A percentile compares a stretch with the other conserved stretches of the same genome.
These are phyloP conservation scores for Dalbergia oliveri DNA, from an alignment of 306 rosid species.

Conservation along the genomic window DNA sequence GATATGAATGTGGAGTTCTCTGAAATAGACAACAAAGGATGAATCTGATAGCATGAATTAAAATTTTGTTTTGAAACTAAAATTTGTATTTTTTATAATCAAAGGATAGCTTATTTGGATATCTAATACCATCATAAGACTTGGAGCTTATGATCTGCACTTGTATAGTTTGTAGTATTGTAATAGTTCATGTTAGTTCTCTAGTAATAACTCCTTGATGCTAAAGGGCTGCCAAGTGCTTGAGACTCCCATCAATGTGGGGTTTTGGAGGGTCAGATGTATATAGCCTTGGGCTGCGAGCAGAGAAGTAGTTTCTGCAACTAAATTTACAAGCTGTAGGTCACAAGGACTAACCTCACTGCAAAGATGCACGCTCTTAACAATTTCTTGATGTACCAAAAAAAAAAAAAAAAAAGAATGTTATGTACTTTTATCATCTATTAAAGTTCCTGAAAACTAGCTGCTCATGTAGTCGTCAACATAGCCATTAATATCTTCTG, in stretches of 20 bases:
- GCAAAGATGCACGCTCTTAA: neutral
- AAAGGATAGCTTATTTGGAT: neutral
- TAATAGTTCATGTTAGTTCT: conserved; percentile 31
- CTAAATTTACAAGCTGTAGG: neutral
- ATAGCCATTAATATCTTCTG: too few species aligned
- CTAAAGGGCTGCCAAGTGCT: neutral
- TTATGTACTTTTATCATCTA: too few species aligned
- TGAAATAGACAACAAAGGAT: conserved; percentile 16
- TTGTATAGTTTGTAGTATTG: conserved; percentile 10
- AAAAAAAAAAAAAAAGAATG: neutral
- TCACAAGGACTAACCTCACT: neutral
- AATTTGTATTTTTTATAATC: neutral
- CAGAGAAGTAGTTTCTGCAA: conserved; percentile 4
- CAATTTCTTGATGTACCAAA: neutral
- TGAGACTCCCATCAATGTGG: neutral
- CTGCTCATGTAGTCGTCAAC: too few species aligned
- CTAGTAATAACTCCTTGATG: conserved; percentile 3
- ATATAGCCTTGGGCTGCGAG: neutral
- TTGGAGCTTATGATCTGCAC: neutral
- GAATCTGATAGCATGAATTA: conserved; percentile 14
- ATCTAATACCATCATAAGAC: neutral
- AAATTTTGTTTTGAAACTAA: neutral
- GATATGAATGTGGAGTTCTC: conserved; percentile 10
- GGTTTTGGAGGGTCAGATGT: neutral
- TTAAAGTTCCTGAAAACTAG: too few species aligned